These are phyloP conservation scores for Heimioporus punctisporus DNA, from an alignment of 1,284 basidiomycete species.

Conservation along the genomic window DNA sequence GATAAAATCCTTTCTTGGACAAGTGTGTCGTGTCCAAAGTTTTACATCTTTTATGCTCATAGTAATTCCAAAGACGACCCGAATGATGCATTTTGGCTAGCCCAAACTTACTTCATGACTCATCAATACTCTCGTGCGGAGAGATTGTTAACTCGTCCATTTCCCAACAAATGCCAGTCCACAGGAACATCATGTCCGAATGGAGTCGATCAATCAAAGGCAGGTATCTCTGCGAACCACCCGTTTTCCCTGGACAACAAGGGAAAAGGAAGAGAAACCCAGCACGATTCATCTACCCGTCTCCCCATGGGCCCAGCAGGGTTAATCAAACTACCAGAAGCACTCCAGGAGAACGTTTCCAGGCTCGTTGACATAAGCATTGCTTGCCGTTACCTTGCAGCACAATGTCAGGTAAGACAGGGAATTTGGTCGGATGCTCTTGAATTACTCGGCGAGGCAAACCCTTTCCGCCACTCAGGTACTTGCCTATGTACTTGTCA, in stretches of 20 bases:
- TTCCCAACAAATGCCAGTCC: constrained; percentile 53
- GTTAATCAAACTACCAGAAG: constrained; percentile 64
- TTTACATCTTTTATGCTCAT: constrained; percentile 13
- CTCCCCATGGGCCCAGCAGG: constrained; percentile 71
- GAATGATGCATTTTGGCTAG: constrained; percentile 99
- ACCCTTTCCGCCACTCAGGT: constrained; percentile 82
- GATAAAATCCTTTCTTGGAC: constrained; percentile 96
- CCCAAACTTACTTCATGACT: constrained; percentile 96
- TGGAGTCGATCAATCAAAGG: constrained; percentile 39
- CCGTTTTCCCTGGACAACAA: constrained; percentile 40
- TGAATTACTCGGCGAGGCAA: constrained; percentile 92
- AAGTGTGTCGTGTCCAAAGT: constrained; percentile 56
- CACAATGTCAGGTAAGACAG: constrained; percentile 91
- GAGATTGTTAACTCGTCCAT: constrained; percentile 85
- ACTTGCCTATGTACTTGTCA: background rate
- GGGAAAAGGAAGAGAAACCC: constrained; percentile 50
- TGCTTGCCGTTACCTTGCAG: constrained; percentile 92
- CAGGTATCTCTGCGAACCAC: constrained; percentile 20
- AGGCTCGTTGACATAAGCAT: constrained; percentile 90
- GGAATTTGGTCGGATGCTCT: constrained; percentile 94
- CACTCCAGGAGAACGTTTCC: constrained; percentile 64
- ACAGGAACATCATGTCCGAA: constrained; percentile 41
- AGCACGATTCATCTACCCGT: constrained; percentile 45
- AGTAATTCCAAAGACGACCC: constrained; percentile 66
- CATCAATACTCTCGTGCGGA: constrained; percentile 96